Evolutionary conservation across 345 rosid species (phyloP), one percentile per base, ranked within the genome.

Genomic region (Lepidium sativum): DNA sequence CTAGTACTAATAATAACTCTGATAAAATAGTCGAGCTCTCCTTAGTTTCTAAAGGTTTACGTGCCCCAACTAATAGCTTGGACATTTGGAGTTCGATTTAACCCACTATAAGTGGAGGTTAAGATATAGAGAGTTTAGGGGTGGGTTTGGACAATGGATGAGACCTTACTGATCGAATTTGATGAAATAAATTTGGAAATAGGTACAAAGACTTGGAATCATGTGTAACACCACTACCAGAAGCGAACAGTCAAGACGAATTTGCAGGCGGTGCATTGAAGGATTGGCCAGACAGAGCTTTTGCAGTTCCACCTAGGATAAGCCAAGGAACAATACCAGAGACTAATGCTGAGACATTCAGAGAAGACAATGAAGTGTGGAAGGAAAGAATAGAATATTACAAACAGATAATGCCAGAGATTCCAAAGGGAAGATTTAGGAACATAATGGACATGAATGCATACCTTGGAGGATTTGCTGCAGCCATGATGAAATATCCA

Each of bases 371-470:
- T 52, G 83, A 90, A 29, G 39, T 78, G 29, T 94, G 96, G 99
- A 81, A 83, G 72, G 84, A 80, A 18, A 86, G 92, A 67, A 65
- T 87, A 59, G 61, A 57, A 8, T 81, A 82, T 60, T 94, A 94
- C 79, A 82, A 80, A 71, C 78, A 71, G 34, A 79, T 86, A 15
- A 66, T 86, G 8, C 75, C 68, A 29, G 83, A 82, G 16, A 60
- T 94, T 35, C 8, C 83, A 13, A 69, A 67, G 10, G 97, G 97
- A 63, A 75, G 96, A 35, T 94, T 76, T 44, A 80, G 96, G 56
- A 94, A 94, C 77, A 81, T 89, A 41, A 79, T 94, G 92, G 99
- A 94, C 83, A 94, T 94, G 97, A 94, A 89, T 60, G 97, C 99
- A 12, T 63, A 86, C 65, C 80, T 94, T 0, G 99, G 99, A 9